These are phyloP conservation scores for Cymbopogon flexuosus DNA, from an alignment of 202 grass and related monocot genomes.

Conservation along the genomic window DNA sequence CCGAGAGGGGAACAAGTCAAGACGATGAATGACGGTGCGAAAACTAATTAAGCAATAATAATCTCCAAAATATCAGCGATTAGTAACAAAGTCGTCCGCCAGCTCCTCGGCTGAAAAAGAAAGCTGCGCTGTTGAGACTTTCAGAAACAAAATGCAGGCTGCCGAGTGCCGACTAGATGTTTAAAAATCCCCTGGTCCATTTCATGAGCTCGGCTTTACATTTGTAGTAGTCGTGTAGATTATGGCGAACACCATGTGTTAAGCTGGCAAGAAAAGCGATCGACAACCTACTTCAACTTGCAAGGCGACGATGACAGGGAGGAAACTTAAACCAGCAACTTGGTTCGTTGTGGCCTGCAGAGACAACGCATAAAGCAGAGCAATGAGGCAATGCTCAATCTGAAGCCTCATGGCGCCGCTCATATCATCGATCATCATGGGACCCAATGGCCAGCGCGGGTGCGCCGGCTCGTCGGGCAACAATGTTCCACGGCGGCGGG, in stretches of 20 bases:
- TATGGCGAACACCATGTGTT: not conserved
- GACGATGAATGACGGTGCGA: not conserved
- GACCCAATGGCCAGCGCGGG: not conserved
- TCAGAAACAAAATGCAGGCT: not conserved
- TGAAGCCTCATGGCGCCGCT: not conserved
- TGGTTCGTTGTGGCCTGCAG: constrained; percentile 1
- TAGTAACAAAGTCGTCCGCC: not conserved
- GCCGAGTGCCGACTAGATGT: not conserved
- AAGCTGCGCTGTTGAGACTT: not conserved
- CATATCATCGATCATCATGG: not conserved
- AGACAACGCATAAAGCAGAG: not conserved
- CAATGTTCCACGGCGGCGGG: not conserved
- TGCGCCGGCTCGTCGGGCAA: not conserved
- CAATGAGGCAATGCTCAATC: not conserved
- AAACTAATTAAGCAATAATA: not conserved
- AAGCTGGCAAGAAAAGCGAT: constrained; percentile 25
- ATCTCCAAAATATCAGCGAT: not conserved
- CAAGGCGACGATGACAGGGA: not conserved
- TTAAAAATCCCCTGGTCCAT: not conserved
- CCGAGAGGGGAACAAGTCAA: not conserved
- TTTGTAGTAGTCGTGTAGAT: not conserved
- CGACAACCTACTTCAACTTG: constrained; percentile 12
- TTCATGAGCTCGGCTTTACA: not conserved
- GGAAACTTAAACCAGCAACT: not conserved
- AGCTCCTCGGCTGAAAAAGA: not conserved